These are phyloP conservation scores for Candida tetrigidarum DNA, from an alignment of 1,139 yeast species.

Conservation along the genomic window DNA sequence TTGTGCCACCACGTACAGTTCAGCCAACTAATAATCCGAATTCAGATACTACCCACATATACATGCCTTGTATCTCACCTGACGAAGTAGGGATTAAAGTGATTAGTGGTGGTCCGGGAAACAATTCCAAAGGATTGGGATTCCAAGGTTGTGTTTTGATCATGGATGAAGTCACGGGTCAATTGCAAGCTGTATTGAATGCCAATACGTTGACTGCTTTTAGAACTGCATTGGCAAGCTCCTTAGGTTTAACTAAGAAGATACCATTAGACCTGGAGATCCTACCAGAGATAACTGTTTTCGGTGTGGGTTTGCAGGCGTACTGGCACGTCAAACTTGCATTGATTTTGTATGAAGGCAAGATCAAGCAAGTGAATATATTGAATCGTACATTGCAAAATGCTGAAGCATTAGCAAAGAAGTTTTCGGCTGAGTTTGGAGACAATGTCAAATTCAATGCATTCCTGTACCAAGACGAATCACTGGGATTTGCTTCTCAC, in stretches of 20 bases:
- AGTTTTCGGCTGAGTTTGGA: constrained; percentile 28
- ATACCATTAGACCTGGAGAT: constrained; percentile 23
- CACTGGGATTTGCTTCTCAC: constrained; percentile 20
- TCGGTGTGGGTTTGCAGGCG: constrained; percentile 73
- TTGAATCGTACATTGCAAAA: constrained; percentile 51
- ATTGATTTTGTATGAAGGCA: constrained; percentile 39
- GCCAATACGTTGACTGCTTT: constrained; percentile 68
- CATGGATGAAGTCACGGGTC: constrained; percentile 54
- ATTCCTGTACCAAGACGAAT: constrained; percentile 23
- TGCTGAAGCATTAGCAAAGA: constrained; percentile 34
- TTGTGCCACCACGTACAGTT: constrained; percentile 42
- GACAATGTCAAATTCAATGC: constrained; percentile 25
- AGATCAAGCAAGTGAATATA: constrained; percentile 44
- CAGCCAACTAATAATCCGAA: constrained; percentile 28
- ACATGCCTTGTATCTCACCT: constrained; percentile 67
- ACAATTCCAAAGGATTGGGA: constrained; percentile 41
- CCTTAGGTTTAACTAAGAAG: constrained; percentile 48
- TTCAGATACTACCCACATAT: constrained; percentile 52
- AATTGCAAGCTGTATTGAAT: constrained; percentile 55
- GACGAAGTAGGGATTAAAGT: constrained; percentile 49
- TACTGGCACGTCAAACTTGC: constrained; percentile 64
- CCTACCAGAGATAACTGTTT: constrained; percentile 42
- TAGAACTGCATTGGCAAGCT: constrained; percentile 66
- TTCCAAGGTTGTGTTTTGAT: constrained; percentile 57
- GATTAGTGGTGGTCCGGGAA: constrained; percentile 52